Evolutionary conservation across 768 basidiomycete genomes (phyloP).

Genomic region (Suillus variegatus): DNA sequence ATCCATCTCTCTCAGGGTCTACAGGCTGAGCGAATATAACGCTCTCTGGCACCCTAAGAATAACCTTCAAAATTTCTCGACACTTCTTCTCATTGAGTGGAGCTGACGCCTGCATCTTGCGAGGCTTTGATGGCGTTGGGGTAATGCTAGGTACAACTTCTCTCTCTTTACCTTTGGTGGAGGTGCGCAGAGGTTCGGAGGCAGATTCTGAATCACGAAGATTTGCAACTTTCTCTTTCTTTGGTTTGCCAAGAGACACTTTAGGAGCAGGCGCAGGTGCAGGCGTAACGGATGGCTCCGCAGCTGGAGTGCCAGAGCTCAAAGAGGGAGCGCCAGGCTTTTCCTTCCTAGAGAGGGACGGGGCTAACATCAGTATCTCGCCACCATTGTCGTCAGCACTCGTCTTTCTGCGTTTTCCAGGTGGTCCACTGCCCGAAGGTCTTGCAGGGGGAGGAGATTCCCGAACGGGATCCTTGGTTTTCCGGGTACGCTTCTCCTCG

Average conservation of each 20-base stretch:
- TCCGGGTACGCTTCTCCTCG: slow-evolving; percentile 52
- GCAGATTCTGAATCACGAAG: slow-evolving; percentile 12
- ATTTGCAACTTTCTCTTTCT: slow-evolving; percentile 44
- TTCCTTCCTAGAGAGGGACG: slow-evolving; percentile 59
- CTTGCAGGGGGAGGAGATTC: slow-evolving; percentile 38
- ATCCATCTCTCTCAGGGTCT: slow-evolving; percentile 80
- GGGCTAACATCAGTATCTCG: slow-evolving; percentile 62
- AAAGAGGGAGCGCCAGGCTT: slow-evolving; percentile 33
- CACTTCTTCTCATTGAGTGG: slow-evolving; percentile 85
- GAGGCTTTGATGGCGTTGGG: slow-evolving; percentile 40
- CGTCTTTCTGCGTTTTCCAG: slow-evolving; percentile 61
- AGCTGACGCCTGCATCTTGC: slow-evolving; percentile 38
- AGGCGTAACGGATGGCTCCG: slow-evolving; percentile 32
- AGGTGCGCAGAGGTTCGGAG: slow-evolving; percentile 36
- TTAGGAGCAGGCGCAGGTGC: slow-evolving; percentile 29
- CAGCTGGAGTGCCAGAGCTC: slow-evolving; percentile 45
- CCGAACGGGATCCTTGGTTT: slow-evolving; percentile 40
- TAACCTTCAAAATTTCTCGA: slow-evolving; percentile 62
- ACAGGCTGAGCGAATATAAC: slow-evolving; percentile 81
- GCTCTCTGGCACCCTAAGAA: slow-evolving; percentile 66
- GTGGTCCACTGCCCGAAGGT: slow-evolving; percentile 37
- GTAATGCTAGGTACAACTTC: slow-evolving; percentile 41
- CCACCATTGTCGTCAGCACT: slow-evolving; percentile 49
- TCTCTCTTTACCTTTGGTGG: slow-evolving; percentile 77
- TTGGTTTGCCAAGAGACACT: slow-evolving; percentile 35